phyloP scores from a whole-genome alignment of 2,329 filamentous ascomycete species.

The Monascus ruber region DNA sequence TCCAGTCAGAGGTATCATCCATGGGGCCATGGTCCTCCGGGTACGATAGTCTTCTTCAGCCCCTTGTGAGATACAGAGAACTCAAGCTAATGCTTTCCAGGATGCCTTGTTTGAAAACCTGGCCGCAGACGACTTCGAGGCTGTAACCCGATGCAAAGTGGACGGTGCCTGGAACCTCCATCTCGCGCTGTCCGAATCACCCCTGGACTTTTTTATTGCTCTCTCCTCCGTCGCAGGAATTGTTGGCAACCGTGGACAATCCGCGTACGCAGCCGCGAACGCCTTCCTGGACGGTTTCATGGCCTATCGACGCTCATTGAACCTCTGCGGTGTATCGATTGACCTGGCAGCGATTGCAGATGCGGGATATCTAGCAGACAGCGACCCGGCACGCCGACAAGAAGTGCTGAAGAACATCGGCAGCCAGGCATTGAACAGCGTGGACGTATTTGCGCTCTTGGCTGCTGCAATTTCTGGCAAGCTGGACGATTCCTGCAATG shows the following conservation, averaged over 20 bases:
- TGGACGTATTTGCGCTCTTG: slow-evolving; percentile 22
- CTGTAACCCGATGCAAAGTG: slow-evolving; percentile 22
- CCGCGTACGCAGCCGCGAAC: slow-evolving; percentile 30
- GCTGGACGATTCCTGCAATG: slow-evolving; percentile 12
- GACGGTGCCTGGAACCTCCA: slow-evolving; percentile 19
- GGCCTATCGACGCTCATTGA: slow-evolving; percentile 12
- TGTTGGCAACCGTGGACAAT: slow-evolving; percentile 35
- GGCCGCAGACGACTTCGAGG: slow-evolving; percentile 18
- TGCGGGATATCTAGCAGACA: slow-evolving; percentile 15
- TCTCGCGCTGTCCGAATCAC: slow-evolving; percentile 6
- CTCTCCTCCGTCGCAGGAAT: slow-evolving; percentile 30
- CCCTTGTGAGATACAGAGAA: too few species aligned
- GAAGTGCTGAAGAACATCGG: slow-evolving; percentile 13
- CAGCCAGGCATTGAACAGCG: slow-evolving; percentile 9
- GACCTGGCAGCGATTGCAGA: slow-evolving; percentile 19
- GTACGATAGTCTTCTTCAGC: slow-evolving; percentile 2
- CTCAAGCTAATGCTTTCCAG: slow-evolving; percentile 1
- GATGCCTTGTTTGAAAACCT: slow-evolving; percentile 26
- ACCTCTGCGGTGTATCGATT: slow-evolving; percentile 14
- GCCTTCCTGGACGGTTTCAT: slow-evolving; percentile 26
- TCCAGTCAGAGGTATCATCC: slow-evolving; percentile 16
- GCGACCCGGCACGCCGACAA: slow-evolving; percentile 6
- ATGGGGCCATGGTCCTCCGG: slow-evolving; percentile 16
- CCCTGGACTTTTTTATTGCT: slow-evolving; percentile 31
- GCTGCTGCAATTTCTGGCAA: slow-evolving; percentile 10